Base-by-base conservation (phyloP, 1,284 basidiomycete species). In the Psilocybe mexicana region DNA sequence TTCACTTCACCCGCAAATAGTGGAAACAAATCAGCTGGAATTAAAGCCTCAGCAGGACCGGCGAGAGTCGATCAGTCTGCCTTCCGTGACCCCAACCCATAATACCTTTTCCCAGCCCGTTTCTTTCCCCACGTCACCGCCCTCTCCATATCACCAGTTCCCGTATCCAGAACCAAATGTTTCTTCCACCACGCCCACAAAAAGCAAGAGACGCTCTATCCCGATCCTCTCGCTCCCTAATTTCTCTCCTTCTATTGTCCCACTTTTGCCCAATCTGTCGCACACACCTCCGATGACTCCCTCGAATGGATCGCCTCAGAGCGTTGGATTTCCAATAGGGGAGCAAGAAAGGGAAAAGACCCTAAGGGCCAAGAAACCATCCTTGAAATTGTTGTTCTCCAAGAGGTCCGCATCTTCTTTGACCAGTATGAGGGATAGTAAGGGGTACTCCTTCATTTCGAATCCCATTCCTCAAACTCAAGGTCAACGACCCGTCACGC, bases 321-420 rank as follows among this genome's bases (percentile, higher is more conserved):
- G 55, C 45, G 24, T 51, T 44, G 54, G 55, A n/a, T 14, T 25
- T 23, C 43, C 7, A 2, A 6, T 40, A 43, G 23, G 51, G 30
- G 35, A 46, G 28, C 25, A 46, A 30, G 7, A 18, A 18, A 23
- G 24, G 23, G 47, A 48, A 58, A 55, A 38, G 60, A 36, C 54
- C 3, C 54, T 63, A 49, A 74, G 82, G 62, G 46, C 77, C 57
- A 84, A 83, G 69, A 84, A 81, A 60, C 81, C 83, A 1, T 85
- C 84, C 3, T 65, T 85, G 56, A 80, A 80, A 55, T 67, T 83
- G 14, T 67, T 85, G 25, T 82, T 85, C 66, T 75, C 80, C 25
- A 84, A 81, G 68, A 75, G 75, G 44, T 78, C 80, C 11, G 67
- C 73, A 1, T 77, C 79, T 23, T 74, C 77, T 4, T 61, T 75